Evolutionary conservation across 1,284 basidiomycete genomes (phyloP).

Genomic region (Cryptococcus sp.): DNA sequence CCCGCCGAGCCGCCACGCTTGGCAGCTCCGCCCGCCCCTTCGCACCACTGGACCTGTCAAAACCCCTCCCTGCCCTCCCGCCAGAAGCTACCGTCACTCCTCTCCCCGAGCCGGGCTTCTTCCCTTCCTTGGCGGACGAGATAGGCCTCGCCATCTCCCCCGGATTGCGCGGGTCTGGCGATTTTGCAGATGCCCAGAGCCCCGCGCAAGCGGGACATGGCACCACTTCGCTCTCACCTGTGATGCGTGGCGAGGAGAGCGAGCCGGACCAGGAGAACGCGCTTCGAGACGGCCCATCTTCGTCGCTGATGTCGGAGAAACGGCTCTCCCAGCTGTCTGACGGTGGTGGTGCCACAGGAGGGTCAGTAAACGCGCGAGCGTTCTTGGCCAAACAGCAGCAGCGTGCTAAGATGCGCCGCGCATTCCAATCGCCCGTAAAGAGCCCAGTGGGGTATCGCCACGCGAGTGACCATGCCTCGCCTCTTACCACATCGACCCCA

Average conservation of each 20-base stretch:
- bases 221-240: neutral
- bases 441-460: slow-evolving; percentile 10
- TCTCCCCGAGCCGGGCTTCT: slow-evolving; percentile 13
- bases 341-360: neutral
- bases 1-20: slow-evolving; percentile 1
- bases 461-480: neutral
- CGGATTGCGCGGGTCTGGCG: neutral
- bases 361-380: slow-evolving; percentile 33
- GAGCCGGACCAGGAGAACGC: neutral
- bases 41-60: slow-evolving; percentile 20
- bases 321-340: slow-evolving; percentile 1
- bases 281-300: slow-evolving; percentile 1
- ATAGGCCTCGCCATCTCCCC: slow-evolving; percentile 38
- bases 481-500: neutral
- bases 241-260: neutral
- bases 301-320: no score
- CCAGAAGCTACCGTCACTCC: slow-evolving; percentile 7
- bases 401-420: slow-evolving; percentile 30
- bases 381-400: slow-evolving; percentile 42
- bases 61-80: slow-evolving; percentile 29
- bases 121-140: slow-evolving; percentile 17
- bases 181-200: neutral
- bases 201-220: neutral
- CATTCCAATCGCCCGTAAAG: slow-evolving; percentile 35
- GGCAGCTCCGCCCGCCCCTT: slow-evolving; percentile 1